phyloP scores from a whole-genome alignment of 2,329 filamentous ascomycete species.

The Bipolaris cookei region DNA sequence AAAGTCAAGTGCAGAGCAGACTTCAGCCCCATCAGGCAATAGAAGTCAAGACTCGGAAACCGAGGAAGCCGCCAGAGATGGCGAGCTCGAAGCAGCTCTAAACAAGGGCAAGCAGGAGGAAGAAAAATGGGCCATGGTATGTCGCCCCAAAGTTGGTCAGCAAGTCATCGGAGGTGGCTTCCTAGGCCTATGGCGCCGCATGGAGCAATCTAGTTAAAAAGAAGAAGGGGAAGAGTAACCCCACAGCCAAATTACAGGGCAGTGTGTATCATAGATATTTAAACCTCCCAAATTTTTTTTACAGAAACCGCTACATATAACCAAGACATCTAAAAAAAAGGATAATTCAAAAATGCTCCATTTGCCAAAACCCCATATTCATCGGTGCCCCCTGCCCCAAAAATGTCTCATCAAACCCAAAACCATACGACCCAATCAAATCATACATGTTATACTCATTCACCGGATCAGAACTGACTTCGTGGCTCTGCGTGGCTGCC shows the following conservation, averaged over 20 bases:
- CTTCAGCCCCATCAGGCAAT: conserved; percentile 12
- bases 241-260: neutral
- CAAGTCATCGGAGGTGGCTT: conserved; percentile 48
- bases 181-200: conserved; percentile 46
- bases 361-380: conserved; percentile 41
- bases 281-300: neutral
- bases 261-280: neutral
- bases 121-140: conserved; percentile 47
- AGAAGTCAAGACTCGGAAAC: conserved; percentile 25
- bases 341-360: conserved; percentile 27
- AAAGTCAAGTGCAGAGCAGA: conserved; percentile 27
- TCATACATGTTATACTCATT: conserved; percentile 38
- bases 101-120: conserved; percentile 34
- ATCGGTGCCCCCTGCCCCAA: conserved; percentile 37
- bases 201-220: conserved; percentile 27
- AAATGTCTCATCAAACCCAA: conserved; percentile 44
- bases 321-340: too few species aligned
- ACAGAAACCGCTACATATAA: neutral
- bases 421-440: conserved; percentile 41
- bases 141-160: conserved; percentile 47
- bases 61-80: conserved; percentile 35
- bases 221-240: neutral
- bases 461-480: conserved; percentile 6
- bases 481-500: neutral
- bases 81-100: conserved; percentile 36